Evolutionary conservation across 2,329 filamentous ascomycete genomes (phyloP).

Genomic region (Berkeleyomyces rouxiae): DNA sequence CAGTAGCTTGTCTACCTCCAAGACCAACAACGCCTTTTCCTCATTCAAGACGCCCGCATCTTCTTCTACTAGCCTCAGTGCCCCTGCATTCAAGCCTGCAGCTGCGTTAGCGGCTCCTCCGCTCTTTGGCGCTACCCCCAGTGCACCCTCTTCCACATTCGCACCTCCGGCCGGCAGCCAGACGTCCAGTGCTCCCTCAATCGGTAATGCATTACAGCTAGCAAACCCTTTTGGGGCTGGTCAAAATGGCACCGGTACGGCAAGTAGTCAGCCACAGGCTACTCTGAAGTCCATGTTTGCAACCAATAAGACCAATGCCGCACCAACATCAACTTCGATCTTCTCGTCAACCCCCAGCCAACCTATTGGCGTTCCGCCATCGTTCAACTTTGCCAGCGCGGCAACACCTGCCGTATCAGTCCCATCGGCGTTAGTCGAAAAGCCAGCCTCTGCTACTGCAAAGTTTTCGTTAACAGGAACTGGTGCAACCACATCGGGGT

Average conservation of each 20-base stretch:
- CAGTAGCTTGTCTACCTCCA: background rate
- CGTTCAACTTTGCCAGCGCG: background rate
- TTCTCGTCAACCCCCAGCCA: background rate
- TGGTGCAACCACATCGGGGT: background rate
- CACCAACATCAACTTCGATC: background rate
- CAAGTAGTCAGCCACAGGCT: background rate
- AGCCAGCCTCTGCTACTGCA: too few species aligned
- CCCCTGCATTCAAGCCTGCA: background rate
- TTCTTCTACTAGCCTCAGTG: background rate
- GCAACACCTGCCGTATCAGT: background rate
- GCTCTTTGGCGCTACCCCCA: background rate
- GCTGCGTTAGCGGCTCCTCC: background rate
- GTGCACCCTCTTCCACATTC: background rate
- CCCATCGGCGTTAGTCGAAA: too few species aligned
- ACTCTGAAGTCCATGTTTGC: background rate
- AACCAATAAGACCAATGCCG: background rate
- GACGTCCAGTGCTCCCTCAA: background rate
- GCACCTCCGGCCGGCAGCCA: background rate
- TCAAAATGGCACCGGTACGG: background rate
- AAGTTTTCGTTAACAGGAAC: background rate
- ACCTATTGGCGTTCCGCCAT: background rate
- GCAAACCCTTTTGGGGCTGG: background rate
- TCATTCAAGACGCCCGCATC: background rate
- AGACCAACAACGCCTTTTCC: background rate
- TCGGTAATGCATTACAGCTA: background rate